Percentiles rank a stretch among this genome's conserved stretches.
These are phyloP conservation scores for Apiotrichum gamsii DNA, from an alignment of 1,284 basidiomycete species.

Conservation along the genomic window DNA sequence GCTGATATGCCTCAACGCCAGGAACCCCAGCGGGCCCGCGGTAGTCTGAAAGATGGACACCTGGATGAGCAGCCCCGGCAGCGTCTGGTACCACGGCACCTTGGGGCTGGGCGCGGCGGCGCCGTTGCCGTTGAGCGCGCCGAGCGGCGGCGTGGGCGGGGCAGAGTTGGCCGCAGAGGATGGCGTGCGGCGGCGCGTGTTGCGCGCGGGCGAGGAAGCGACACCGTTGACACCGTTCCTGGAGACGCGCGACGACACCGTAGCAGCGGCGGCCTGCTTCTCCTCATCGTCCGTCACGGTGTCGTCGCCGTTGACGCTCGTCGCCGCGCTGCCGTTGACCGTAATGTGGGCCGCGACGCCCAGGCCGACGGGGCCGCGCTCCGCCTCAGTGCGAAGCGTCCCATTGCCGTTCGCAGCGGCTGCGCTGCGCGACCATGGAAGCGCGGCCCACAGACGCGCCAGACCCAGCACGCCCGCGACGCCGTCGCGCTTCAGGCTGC, in stretches of 20 bases:
- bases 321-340: conserved; percentile 35
- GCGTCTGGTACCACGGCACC: conserved; percentile 19
- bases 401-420: conserved; percentile 5
- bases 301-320: background rate
- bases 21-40: conserved; percentile 91
- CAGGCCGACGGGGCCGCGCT: too few relatives aligned
- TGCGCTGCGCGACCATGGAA: background rate
- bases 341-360: too few relatives aligned
- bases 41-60: conserved; percentile 82
- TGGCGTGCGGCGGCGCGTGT: too few relatives aligned
- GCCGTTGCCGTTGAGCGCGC: conserved; percentile 13
- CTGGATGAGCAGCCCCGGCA: conserved; percentile 60
- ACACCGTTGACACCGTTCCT: too few relatives aligned
- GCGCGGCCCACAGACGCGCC: conserved; percentile 12
- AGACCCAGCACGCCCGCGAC: conserved; percentile 24
- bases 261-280: background rate
- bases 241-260: too few relatives aligned
- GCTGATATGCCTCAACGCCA: conserved; percentile 87
- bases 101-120: background rate
- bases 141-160: conserved; percentile 34
- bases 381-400: too few relatives aligned
- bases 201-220: too few relatives aligned
- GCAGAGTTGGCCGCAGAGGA: conserved; percentile 10
- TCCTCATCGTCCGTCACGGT: background rate
- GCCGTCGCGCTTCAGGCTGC: conserved; percentile 4